A percentile compares a stretch with the other conserved stretches of the same genome.
Conservation (phyloP, 768 basidiomycete species). For the Ramaria rubella region DNA sequence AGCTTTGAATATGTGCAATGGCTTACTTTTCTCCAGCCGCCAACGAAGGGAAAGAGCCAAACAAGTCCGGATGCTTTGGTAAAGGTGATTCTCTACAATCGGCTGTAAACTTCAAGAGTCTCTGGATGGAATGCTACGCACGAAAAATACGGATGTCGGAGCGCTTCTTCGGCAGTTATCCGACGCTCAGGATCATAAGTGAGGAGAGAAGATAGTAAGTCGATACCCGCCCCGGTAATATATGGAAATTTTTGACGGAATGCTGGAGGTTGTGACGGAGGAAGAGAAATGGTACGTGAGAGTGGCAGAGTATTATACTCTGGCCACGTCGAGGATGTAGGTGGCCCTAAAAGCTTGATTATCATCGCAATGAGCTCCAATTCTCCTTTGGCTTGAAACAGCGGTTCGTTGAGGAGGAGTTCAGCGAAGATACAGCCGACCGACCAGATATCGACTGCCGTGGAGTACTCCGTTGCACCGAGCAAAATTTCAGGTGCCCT, state of each 20-base stretch:
- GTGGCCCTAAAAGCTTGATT: slow-evolving; percentile 92
- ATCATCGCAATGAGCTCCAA: slow-evolving; percentile 90
- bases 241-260: slow-evolving; percentile 85
- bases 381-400: slow-evolving; percentile 97
- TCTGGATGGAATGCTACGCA: slow-evolving; percentile 6
- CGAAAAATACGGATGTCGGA: slow-evolving; percentile 90
- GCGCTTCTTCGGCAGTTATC: slow-evolving; percentile 84
- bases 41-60: slow-evolving; percentile 90
- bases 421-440: slow-evolving; percentile 99
- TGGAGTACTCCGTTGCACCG: slow-evolving; percentile 89
- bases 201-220: slow-evolving; percentile 73
- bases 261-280: slow-evolving; percentile 65
- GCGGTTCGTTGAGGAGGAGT: slow-evolving; percentile 86
- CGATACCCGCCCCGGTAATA: slow-evolving; percentile 75
- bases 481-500: slow-evolving; percentile 95
- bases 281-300: slow-evolving; percentile 69
- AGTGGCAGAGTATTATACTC: slow-evolving; percentile 74
- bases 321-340: slow-evolving; percentile 82
- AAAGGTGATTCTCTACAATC: slow-evolving; percentile 75
- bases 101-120: slow-evolving; percentile 1
- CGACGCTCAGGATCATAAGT: slow-evolving; percentile 85
- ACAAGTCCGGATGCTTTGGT: slow-evolving; percentile 94
- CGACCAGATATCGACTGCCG: slow-evolving; percentile 97
- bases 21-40: slow-evolving; percentile 93
- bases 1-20: background rate